phyloP scores from a whole-genome alignment of 2,329 filamentous ascomycete genomes.

The Verruconis gallopava region DNA sequence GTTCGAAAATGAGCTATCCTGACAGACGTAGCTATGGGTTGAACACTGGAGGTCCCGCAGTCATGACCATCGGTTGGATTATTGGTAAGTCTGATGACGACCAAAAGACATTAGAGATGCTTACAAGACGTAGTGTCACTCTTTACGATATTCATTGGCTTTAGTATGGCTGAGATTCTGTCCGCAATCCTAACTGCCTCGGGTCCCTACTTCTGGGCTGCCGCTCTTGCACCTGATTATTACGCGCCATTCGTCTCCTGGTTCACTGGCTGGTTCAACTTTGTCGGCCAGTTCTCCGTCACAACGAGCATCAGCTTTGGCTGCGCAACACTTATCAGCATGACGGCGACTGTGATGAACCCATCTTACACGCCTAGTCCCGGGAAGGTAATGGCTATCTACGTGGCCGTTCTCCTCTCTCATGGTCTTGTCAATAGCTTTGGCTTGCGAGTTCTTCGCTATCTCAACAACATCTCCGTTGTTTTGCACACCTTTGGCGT shows the following conservation, averaged over 20 bases:
- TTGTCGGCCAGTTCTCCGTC: constrained; percentile 36
- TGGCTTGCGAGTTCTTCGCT: constrained; percentile 40
- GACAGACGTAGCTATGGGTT: too few relatives aligned
- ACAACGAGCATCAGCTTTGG: constrained; percentile 37
- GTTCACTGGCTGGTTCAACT: constrained; percentile 38
- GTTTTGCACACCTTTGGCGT: constrained; percentile 42
- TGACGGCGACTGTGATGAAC: constrained; percentile 31
- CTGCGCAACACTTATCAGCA: constrained; percentile 33
- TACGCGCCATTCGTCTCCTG: constrained; percentile 33
- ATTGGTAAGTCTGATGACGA: too few relatives aligned
- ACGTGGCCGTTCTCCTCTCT: constrained; percentile 42
- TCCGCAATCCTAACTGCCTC: constrained; percentile 45
- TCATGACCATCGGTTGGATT: constrained; percentile 45
- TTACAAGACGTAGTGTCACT: too few relatives aligned
- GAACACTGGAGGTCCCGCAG: constrained; percentile 40
- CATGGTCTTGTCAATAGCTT: constrained; percentile 47
- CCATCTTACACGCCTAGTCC: constrained; percentile 31
- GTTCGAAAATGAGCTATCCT: too few relatives aligned
- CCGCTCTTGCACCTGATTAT: constrained; percentile 39
- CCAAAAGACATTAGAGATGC: too few relatives aligned
- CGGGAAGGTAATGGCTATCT: constrained; percentile 42
- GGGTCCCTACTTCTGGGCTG: constrained; percentile 49
- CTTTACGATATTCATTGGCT: constrained; percentile 42
- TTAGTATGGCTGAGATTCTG: constrained; percentile 46
- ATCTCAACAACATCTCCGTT: constrained; percentile 45